Evolutionary conservation across 163 green algal species (phyloP), one percentile per base, ranked within the genome.

Genomic region (Scenedesmus sp.): DNA sequence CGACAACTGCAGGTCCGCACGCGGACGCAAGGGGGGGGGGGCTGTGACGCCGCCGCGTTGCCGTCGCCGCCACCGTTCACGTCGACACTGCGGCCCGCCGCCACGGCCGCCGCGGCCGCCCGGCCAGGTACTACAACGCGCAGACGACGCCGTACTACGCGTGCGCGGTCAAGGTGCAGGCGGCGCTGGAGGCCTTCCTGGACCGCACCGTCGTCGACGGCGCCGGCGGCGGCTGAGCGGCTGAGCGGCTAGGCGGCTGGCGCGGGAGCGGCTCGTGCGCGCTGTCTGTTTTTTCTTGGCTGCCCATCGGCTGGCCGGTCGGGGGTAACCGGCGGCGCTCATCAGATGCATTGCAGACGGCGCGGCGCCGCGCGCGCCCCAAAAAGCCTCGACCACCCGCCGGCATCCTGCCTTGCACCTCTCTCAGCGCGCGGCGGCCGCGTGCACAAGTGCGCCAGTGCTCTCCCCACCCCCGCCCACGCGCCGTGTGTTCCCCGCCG

Each of bases 131-230:
- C 17, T 98, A 98, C 88, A 98, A 98, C 78, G 75, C 86, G 1
- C 81, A 86, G 1, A 91, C 97, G n/a, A 97, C 95, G 26, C 81
- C 95, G 28, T 98, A 95, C 75, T 94, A 92, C 86, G 96, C 97
- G 83, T 75, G 80, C n/a, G 91, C 92, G 5, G 89, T 84, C 63
- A 92, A 85, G 78, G 78, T 97, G n/a, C 87, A 93, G 54, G 47
- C 60, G 11, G 87, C 88, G 26, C 86, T 96, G 45, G 84, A 96
- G 31, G 7, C 80, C 0, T 91, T 84, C 67, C 29, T 95, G 14
- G 56, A 64, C 13, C 22, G 28, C 0, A 77, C 75, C 26, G 15
- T 89, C 5, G 44, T 84, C 34, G 78, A n/a, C 69, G 26, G 75
- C 69, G 2, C 3, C 22, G 24, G 6, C 53, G 14, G 6, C 22